Base-by-base conservation (phyloP, 192 early-diverging fungal species). In the Coemansia umbellata region DNA sequence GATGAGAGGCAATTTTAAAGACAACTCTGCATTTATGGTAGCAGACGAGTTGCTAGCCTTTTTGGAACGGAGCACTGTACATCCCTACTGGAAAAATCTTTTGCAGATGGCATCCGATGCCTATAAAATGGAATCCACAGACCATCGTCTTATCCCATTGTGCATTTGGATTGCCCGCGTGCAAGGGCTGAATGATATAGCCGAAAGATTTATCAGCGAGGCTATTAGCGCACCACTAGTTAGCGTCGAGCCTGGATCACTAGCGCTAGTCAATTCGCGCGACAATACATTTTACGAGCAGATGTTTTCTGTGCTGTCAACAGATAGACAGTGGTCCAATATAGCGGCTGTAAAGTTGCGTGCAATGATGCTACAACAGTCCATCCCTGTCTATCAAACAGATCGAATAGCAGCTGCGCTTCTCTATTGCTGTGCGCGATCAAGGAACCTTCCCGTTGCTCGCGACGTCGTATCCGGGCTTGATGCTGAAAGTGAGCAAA, bases 351-450 rank as follows among this genome's bases (percentile, higher is more conserved):
- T 49, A 0, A 23, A 37, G 19, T n/a, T 65, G 35, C 51, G 37
- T 13, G 5, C 61, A 8, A 17, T 43, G 22, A 41, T 70, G 39
- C 55, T 22, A 15, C 41, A 44, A 14, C 60, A 59, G 54, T 8
- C 8, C 15, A n/a, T n/a, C 1, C 31, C 44, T 2, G 26, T 52
- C 31, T 0, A 22, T 2, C 14, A 58, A 15, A 42, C 55, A 5
- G 59, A 54, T 3, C 58, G 70, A 4, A 41, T 61, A 9, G 60
- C 61, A 3, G 26, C 31, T 0, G 40, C 45, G 4, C 26, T 68
- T 21, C 54, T 76, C 2, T 58, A 58, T 18, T 69, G 73, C 50
- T 76, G 73, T 39, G 66, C 45, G 5, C 55, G 50, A 23, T 18
- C 52, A 10, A 53, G 53, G n/a, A 69, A 60, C 30, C 35, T 37